Base-by-base conservation (phyloP, 495 filamentous ascomycete genomes). In the Penicillium longicatenatum region DNA sequence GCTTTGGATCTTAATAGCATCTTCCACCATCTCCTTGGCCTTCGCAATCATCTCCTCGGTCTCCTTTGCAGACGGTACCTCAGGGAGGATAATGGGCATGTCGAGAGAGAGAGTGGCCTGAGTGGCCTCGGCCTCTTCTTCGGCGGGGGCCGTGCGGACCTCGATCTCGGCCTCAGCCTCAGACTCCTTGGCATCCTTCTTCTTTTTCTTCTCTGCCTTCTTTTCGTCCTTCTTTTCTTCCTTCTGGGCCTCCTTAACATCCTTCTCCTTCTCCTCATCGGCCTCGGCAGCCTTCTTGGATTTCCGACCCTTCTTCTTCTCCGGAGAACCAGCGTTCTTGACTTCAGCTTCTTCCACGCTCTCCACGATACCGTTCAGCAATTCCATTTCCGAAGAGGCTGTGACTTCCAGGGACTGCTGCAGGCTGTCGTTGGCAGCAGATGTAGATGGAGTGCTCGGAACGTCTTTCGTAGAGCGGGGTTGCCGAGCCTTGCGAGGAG, bases 21-120 rank as follows among this genome's bases (percentile, higher is more conserved):
- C 89, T 50, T 89, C 83, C 6, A 98, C 94, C 91, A 97, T 96
- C 61, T 86, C 85, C 70, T 89, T 91, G 7, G 94, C 94, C 70
- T 89, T 82, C 46, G 84, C 87, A 45, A 98, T 86, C 88, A 97
- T 89, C 31, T 86, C 80, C 54, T 89, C 79, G 0, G 92, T 85
- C 50, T 89, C 86, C 41, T 89, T 89, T 3, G 89, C 82, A 10
- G 88, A 79, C 0, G 90, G 89, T 10, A 90, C 73, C 39, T 92
- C 86, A 16, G 87, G 85, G 11, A 80, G 75, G 12, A 77, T 80
- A 12, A 87, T 79, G 11, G 90, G 88, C 73, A 89, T 74, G 63
- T 96, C 90, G 11, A 96, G 79, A 55, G 87, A 87, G 39, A 96
- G 83, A n/a, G 84, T 87, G 11, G 90, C 96, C 60, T 85, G 82